Conservation (phyloP, 805 yeast genomes). For the Myxozyma lipomycoides region DNA sequence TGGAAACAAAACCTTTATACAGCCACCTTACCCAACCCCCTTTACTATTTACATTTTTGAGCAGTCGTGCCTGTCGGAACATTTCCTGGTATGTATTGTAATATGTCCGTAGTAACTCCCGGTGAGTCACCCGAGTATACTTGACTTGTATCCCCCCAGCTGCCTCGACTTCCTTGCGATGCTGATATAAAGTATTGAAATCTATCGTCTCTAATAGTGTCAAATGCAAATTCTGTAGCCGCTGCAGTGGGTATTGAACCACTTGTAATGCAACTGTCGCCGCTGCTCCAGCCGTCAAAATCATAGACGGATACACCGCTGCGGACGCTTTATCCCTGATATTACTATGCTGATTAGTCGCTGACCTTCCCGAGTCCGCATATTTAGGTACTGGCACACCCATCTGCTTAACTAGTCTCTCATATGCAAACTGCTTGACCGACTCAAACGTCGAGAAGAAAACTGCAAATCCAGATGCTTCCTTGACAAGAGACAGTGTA, state of each 20-base stretch:
- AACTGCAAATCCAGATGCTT: slow-evolving; percentile 63
- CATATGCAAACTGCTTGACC: slow-evolving; percentile 44
- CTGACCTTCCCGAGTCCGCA: slow-evolving; percentile 11
- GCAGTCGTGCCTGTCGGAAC: slow-evolving; percentile 51
- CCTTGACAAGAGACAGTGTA: slow-evolving; percentile 71
- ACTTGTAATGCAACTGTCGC: slow-evolving; percentile 75
- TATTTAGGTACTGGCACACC: slow-evolving; percentile 26
- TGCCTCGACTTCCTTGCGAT: slow-evolving; percentile 32
- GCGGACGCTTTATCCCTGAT: slow-evolving; percentile 25
- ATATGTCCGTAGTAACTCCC: not conserved
- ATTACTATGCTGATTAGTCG: slow-evolving; percentile 1
- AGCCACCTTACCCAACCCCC: slow-evolving; percentile 43
- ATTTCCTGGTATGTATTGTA: slow-evolving; percentile 40
- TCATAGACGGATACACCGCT: slow-evolving; percentile 56
- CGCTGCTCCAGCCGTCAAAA: slow-evolving; percentile 78
- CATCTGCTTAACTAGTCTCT: slow-evolving; percentile 7
- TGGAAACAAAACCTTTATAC: slow-evolving; percentile 72
- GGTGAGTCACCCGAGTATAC: not conserved
- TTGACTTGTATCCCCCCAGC: slow-evolving; percentile 1
- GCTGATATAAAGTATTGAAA: slow-evolving; percentile 42
- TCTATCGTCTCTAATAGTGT: slow-evolving; percentile 78
- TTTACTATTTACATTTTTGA: slow-evolving; percentile 24
- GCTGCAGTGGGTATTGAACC: slow-evolving; percentile 78
- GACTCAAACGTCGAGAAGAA: slow-evolving; percentile 55
- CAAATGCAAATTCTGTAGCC: slow-evolving; percentile 74